Percentiles rank a stretch among this genome's conserved stretches.
These are phyloP conservation scores for Geosmithia morbida DNA, from an alignment of 2,329 filamentous ascomycete genomes.

Conservation along the genomic window DNA sequence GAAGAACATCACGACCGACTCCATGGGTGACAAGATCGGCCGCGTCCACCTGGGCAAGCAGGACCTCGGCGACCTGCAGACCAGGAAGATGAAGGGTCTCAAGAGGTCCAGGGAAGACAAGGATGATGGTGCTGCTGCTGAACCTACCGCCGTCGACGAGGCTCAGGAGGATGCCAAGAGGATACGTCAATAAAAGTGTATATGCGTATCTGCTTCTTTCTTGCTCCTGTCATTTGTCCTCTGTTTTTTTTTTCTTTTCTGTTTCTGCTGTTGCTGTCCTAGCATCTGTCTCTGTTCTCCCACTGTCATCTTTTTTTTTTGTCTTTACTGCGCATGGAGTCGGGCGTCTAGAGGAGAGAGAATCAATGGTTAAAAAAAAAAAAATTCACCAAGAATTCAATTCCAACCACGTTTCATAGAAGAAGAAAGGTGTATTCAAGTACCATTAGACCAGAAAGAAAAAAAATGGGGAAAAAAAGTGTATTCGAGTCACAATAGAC, in stretches of 20 bases:
- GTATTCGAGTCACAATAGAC: no score
- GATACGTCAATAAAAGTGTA: constrained; percentile 13
- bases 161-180: constrained; percentile 21
- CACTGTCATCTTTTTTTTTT: background rate
- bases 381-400: background rate
- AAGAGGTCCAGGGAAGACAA: constrained; percentile 59
- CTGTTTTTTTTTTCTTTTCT: background rate
- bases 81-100: constrained; percentile 97
- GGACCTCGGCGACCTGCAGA: constrained; percentile 77
- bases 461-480: no score
- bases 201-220: background rate
- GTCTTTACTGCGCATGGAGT: background rate
- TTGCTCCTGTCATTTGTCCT: background rate
- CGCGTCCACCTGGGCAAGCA: constrained; percentile 84
- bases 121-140: constrained; percentile 13
- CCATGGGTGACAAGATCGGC: constrained; percentile 92
- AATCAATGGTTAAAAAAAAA: background rate
- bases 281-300: background rate
- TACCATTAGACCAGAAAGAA: no score
- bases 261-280: no score
- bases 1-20: constrained; percentile 91
- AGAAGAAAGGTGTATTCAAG: no score
- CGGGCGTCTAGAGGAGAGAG: background rate
- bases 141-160: background rate
- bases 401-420: no score